Evolutionary conservation across 1,284 basidiomycete species (phyloP), one percentile per base, ranked within the genome.

Genomic region (Naganishia albida): DNA sequence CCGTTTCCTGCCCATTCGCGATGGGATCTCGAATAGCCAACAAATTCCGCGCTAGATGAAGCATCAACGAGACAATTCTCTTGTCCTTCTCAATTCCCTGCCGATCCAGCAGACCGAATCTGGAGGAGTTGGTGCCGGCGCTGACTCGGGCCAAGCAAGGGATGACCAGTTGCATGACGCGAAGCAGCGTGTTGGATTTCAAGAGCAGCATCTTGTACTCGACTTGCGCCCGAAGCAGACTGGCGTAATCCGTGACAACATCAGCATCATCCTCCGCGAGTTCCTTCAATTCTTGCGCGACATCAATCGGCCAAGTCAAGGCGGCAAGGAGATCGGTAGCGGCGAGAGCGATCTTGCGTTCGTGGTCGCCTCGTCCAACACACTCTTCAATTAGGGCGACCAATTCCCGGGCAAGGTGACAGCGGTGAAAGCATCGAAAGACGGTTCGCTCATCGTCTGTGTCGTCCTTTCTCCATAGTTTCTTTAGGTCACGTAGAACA

Each of bases 221-320:
- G 30, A 92, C 80, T 75, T 96, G 93, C 67, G 87, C 88, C 69
- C 85, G 80, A 26, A 89, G 77, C 16, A 96, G 83, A 68, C 88
- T 86, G 0, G 91, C 91, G 76, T 93, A 96, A 77, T 97, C 93
- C 18, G 90, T 85, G 20, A 87, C 85, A 66, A 84, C 85, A 73
- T 89, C 88, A 30, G 85, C 88, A 57, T 91, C 88, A 39, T 68
- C 70, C 63, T 81, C 82, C 73, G 91, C 88, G 55, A 93, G 83
- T 74, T 96, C 93, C 74, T 89, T 90, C 67, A 97, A 81, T 78
- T 97, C 94, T 72, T 90, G 88, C 1, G 90, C 89, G 67, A 96
- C 82, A 78, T 97, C 91, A 66, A 97, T 94, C 1, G 94, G 94
- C 93, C 93, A 97, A 3, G 93, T 97, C 87, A 97, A 89, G 0